Base-by-base conservation (phyloP, 352 stramenopile genomes). In the Pythium plurisporium region DNA sequence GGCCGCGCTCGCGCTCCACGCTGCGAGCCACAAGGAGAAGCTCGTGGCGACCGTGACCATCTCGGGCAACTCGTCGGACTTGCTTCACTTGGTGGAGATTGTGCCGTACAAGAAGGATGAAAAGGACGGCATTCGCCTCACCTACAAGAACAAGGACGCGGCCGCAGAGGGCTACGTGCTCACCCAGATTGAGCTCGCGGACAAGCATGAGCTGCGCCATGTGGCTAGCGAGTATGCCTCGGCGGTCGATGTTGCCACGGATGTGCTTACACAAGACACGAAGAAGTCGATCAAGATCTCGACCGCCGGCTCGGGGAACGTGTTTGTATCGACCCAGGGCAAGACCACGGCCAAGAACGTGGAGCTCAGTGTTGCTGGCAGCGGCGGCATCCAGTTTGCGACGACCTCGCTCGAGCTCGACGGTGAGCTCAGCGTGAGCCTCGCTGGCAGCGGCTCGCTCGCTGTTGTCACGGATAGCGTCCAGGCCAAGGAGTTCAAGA, bases 11-110 rank as follows among this genome's bases (percentile, higher is more conserved):
- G 48, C 73, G 58, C 31, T 64, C 40, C 37, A 50, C 45, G 36
- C 45, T 2, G 34, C 44, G 19, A 53, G 40, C 56, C 56, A 61
- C 72, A 65, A 66, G 49, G 42, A 51, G 41, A 67, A 63, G 46
- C 45, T 85, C 2, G 70, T 84, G 44, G 74, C 74, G 29, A 79
- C 63, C 43, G 72, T 88, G 36, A 67, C 80, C 44, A 56, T 88
- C 45, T 74, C 69, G 36, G 72, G 77, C 49, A 79, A 85, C 67
- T 86, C 77, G 54, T 67, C 64, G 8, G 73, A 74, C 22, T 44
- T 88, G 46, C 52, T 87, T 2, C 48, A 74, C 5, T 42, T 77
- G 26, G 62, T 86, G 14, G 73, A 88, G 30, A 69, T 69, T 38
- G 54, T 65, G 10, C 55, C 73, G 1, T 50, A 82, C 36, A 65